Base-by-base conservation (phyloP, 2,329 filamentous ascomycete genomes). In the Fusarium temperatum region DNA sequence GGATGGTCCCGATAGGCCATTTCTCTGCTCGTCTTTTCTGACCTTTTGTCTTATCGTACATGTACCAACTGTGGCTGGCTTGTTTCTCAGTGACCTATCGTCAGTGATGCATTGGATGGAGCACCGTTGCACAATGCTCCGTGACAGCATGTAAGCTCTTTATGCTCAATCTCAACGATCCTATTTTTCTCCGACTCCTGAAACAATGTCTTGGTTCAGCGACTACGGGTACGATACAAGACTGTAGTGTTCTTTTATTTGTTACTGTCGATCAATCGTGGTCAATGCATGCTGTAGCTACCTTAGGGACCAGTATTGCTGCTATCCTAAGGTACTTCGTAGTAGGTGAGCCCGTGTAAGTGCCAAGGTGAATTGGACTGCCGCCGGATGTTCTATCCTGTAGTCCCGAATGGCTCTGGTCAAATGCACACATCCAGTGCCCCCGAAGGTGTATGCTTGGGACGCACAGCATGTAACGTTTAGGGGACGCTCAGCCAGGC, bases 1-100 rank as follows among this genome's bases (percentile, higher is more conserved):
- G 74, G 70, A 66, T 70, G 59, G 48, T 74, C 69, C 76, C 76
- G 66, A 78, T 78, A 75, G 75, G 76, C 53, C 44, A 54, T 66
- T 42, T 42, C 50, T 45, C 45, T 62, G 35, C 63, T 55, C 62
- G 62, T 50, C 22, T 53, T 47, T 30, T 54, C 62, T 65, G 39
- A 42, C 39, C n/a, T 35, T 66, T 73, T 68, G 59, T 53, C 68
- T 73, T 58, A 59, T 73, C 57, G 39, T 53, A 58, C 64, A 67
- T 51, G 35, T 41, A 55, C 35, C 20, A 24, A 41, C 58, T 66
- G 55, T 56, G 44, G 26, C 57, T 57, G 61, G 42, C 53, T 58
- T 63, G 47, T 51, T 56, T 62, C 35, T 62, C 55, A 35, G 51
- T 61, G 60, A 66, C 62, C 59, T 38, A 39, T 63, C 55, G 63